A percentile compares a stretch with the other conserved stretches of the same genome.
phyloP scores from a whole-genome alignment of 2,329 filamentous ascomycete genomes.

The Fusarium floridanum region DNA sequence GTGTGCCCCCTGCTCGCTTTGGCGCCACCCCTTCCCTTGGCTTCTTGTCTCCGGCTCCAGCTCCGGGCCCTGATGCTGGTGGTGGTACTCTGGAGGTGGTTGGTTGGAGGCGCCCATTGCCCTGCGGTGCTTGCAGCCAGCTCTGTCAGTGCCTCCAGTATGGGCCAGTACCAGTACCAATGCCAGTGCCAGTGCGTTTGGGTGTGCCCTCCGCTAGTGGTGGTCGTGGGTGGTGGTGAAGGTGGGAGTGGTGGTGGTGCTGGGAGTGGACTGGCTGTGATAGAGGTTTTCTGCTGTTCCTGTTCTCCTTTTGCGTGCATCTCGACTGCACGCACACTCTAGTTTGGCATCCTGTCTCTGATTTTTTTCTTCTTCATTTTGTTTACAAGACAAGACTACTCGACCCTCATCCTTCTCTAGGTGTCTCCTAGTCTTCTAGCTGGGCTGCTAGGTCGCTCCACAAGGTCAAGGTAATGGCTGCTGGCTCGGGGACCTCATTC shows the following conservation, averaged over 20 bases:
- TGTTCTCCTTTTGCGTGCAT: background rate
- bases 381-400: background rate
- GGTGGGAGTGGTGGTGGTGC: conserved; percentile 1
- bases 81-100: conserved; percentile 9
- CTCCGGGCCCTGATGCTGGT: conserved; percentile 39
- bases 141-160: conserved; percentile 20
- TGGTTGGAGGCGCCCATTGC: conserved; percentile 3
- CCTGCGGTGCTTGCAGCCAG: conserved; percentile 13
- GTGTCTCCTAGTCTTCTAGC: conserved; percentile 19
- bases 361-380: background rate
- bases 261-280: conserved; percentile 17
- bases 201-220: conserved; percentile 29
- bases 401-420: background rate
- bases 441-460: background rate
- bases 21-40: conserved; percentile 36
- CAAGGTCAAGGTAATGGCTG: background rate
- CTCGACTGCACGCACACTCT: background rate
- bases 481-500: background rate
- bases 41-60: conserved; percentile 41
- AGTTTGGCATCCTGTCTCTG: background rate
- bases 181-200: conserved; percentile 19
- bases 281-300: background rate
- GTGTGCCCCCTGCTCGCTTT: conserved; percentile 23
- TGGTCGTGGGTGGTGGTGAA: conserved; percentile 1
- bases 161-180: background rate